Evolutionary conservation across 306 rosid genomes (phyloP).

Genomic region (Prinsepia uniflora): DNA sequence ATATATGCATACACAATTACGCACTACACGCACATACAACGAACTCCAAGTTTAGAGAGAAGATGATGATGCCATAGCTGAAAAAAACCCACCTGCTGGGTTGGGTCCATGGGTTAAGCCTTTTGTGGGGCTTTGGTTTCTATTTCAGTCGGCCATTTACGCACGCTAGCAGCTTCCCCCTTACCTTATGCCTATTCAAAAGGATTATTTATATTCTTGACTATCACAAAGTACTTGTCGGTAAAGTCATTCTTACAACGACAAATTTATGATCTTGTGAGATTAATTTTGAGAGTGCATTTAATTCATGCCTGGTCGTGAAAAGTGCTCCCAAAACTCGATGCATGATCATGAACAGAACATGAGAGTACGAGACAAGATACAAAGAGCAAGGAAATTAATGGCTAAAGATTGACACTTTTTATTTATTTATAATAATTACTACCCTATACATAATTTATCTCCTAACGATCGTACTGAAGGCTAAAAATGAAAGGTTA

Average conservation of each 20-base stretch:
- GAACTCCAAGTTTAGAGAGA: constrained; percentile 11
- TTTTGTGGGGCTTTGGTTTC: neutral
- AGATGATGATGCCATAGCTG: constrained; percentile 26
- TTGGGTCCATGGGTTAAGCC: neutral
- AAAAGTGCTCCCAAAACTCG: no score
- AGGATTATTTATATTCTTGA: constrained; percentile 16
- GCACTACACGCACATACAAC: constrained; percentile 9
- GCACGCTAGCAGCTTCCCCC: neutral
- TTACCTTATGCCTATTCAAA: constrained; percentile 27
- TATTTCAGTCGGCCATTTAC: neutral
- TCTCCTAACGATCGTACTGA: neutral
- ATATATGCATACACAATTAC: no score
- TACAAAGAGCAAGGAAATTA: no score
- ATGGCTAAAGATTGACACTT: neutral
- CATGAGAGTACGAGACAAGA: no score
- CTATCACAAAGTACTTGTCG: constrained; percentile 15
- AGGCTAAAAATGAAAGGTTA: neutral
- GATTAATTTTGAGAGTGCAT: no score
- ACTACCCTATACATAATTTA: constrained; percentile 23
- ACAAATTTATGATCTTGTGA: no score
- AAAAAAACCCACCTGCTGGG: constrained; percentile 1
- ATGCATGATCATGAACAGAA: no score
- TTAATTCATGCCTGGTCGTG: no score
- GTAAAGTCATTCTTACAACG: no score
- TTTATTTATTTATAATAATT: constrained; percentile 9